phyloP scores from a whole-genome alignment of 192 early-diverging fungal genomes.

The Backusella australiensis region DNA sequence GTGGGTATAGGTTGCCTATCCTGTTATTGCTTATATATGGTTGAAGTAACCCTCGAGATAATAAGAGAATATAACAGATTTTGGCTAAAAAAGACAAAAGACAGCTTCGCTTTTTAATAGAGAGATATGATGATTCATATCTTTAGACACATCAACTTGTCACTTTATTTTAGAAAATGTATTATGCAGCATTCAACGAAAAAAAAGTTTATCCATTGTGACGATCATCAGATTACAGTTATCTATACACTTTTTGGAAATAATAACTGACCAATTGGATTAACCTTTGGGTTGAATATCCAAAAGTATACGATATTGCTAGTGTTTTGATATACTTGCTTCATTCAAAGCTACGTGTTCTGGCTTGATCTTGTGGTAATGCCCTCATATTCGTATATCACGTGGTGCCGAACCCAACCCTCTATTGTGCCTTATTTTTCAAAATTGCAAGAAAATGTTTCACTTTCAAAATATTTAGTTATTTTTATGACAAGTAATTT shows the following conservation, averaged over 20 bases:
- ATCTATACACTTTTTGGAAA: not conserved
- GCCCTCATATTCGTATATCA: not conserved
- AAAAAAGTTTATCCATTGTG: no score
- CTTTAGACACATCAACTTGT: no score
- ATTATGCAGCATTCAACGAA: no score
- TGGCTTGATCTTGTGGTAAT: not conserved
- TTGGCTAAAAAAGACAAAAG: not conserved
- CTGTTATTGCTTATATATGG: not conserved
- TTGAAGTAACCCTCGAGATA: not conserved
- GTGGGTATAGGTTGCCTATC: no score
- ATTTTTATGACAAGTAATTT: constrained; percentile 3
- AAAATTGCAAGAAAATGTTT: not conserved
- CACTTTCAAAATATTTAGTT: constrained; percentile 1
- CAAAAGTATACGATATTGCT: not conserved
- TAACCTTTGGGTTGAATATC: not conserved
- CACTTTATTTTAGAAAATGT: no score
- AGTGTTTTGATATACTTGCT: not conserved
- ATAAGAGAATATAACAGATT: not conserved
- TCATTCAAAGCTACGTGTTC: no score
- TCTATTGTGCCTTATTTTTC: not conserved
- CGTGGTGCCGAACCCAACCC: not conserved
- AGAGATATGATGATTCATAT: no score
- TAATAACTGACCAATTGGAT: not conserved
- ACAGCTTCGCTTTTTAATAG: no score
- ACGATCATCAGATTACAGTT: not conserved